Percentiles rank a stretch among this genome's conserved stretches.
phyloP scores from a whole-genome alignment of 257 asterid genomes.

The Ilex aquifolium region DNA sequence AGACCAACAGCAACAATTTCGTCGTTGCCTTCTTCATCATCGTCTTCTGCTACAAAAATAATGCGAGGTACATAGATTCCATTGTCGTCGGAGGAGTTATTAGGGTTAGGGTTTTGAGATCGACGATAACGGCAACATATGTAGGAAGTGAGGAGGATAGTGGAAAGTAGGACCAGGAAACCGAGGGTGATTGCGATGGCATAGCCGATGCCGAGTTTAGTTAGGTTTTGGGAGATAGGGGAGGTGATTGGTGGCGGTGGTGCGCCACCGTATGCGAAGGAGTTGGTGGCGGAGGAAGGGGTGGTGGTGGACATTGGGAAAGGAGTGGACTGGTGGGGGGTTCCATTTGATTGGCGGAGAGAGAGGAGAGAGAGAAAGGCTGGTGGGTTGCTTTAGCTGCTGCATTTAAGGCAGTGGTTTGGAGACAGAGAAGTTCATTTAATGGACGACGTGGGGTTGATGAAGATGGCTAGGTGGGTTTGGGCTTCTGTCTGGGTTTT shows the following conservation, averaged over 20 bases:
- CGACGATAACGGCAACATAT: slow-evolving; percentile 80
- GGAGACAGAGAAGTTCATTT: slow-evolving; percentile 41
- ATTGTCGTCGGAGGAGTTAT: slow-evolving; percentile 29
- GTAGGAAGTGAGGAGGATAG: slow-evolving; percentile 66
- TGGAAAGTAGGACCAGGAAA: slow-evolving; percentile 74
- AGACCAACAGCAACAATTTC: slow-evolving; percentile 60
- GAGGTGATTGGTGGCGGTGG: slow-evolving; percentile 26
- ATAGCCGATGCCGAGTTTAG: slow-evolving; percentile 61
- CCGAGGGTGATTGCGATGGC: slow-evolving; percentile 74
- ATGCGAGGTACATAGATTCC: slow-evolving; percentile 71
- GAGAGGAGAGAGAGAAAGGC: slow-evolving; percentile 15
- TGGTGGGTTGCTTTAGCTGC: slow-evolving; percentile 44
- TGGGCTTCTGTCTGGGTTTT: too few relatives aligned
- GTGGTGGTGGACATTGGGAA: slow-evolving; percentile 43
- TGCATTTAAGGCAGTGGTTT: slow-evolving; percentile 56
- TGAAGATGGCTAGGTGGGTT: too few relatives aligned
- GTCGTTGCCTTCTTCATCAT: slow-evolving; percentile 34
- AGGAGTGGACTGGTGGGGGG: slow-evolving; percentile 7
- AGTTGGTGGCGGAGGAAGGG: slow-evolving; percentile 27
- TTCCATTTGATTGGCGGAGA: slow-evolving; percentile 47
- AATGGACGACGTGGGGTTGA: slow-evolving; percentile 33
- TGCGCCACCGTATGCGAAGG: slow-evolving; percentile 17
- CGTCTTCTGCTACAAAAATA: slow-evolving; percentile 82
- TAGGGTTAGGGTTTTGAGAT: slow-evolving; percentile 6
- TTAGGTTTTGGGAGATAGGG: slow-evolving; percentile 21